phyloP scores from a whole-genome alignment of 768 basidiomycete genomes.

The Coprinopsis cinerea region DNA sequence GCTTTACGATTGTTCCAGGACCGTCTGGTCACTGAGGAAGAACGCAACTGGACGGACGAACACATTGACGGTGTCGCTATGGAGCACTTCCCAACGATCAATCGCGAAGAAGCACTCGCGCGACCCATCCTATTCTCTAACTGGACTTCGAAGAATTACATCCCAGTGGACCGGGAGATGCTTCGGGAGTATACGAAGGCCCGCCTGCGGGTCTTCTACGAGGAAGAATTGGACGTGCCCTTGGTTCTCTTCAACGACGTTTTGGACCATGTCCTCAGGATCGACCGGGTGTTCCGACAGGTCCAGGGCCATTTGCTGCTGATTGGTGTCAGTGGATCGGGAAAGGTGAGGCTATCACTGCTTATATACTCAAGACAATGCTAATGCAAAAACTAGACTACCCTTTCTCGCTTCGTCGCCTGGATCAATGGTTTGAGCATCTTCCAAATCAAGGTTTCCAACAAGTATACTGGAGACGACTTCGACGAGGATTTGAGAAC shows the following conservation, averaged over 20 bases:
- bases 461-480: constrained; percentile 97
- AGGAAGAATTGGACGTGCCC: constrained; percentile 96
- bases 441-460: constrained; percentile 99
- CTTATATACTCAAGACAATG: background rate
- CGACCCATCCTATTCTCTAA: constrained; percentile 97
- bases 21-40: constrained; percentile 88
- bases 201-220: constrained; percentile 95
- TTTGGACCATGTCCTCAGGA: constrained; percentile 93
- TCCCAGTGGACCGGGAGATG: constrained; percentile 89
- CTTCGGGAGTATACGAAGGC: constrained; percentile 97
- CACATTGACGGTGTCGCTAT: constrained; percentile 78
- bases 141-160: constrained; percentile 97
- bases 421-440: constrained; percentile 99
- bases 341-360: constrained; percentile 62
- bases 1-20: constrained; percentile 97
- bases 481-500: constrained; percentile 97
- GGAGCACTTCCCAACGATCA: constrained; percentile 91
- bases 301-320: constrained; percentile 93
- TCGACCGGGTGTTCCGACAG: constrained; percentile 98
- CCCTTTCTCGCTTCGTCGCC: constrained; percentile 94
- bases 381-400: constrained; percentile 57
- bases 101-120: constrained; percentile 74
- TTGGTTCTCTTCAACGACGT: constrained; percentile 99
- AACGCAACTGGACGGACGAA: constrained; percentile 93
- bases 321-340: constrained; percentile 97